Evolutionary conservation across 306 rosid genomes (phyloP).

Genomic region (Cyclanthera cordifolia): DNA sequence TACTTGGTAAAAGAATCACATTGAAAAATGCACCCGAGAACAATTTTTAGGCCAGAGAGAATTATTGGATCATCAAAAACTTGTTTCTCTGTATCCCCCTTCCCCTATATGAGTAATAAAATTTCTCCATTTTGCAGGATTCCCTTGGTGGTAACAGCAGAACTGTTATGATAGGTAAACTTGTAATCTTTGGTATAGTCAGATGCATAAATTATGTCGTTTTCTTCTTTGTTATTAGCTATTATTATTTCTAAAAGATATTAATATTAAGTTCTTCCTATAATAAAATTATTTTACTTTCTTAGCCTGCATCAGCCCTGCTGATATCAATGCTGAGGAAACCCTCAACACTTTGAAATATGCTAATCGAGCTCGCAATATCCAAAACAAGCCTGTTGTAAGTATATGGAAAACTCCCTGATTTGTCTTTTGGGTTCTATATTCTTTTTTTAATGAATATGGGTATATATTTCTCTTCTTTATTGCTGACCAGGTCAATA

Average conservation of each 20-base stretch:
- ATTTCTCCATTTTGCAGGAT: conserved; percentile 53
- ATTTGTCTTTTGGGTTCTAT: not conserved
- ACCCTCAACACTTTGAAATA: conserved; percentile 97
- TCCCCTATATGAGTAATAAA: not conserved
- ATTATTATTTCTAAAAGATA: not conserved
- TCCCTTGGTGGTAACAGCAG: conserved; percentile 99
- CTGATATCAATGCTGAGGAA: conserved; percentile 98
- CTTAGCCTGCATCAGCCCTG: conserved; percentile 98
- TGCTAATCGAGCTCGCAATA: conserved; percentile 98
- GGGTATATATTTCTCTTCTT: conserved; percentile 15
- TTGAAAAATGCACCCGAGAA: not conserved
- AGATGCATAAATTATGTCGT: not conserved
- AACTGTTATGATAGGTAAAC: conserved; percentile 92
- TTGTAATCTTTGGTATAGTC: conserved; percentile 1
- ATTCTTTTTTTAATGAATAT: conserved; percentile 12
- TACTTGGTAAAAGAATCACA: not conserved
- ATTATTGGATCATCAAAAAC: not conserved
- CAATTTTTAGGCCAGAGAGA: not conserved
- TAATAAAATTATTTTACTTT: conserved; percentile 14
- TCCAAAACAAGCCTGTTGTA: conserved; percentile 93
- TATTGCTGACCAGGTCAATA: conserved; percentile 47
- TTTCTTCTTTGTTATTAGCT: not conserved
- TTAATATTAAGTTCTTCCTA: not conserved
- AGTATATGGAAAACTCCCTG: conserved; percentile 25
- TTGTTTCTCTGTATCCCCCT: not conserved